A percentile compares a stretch with the other conserved stretches of the same genome.
Conservation (phyloP, 2,329 filamentous ascomycete species). For the Phaeosphaeriaceae sp. region DNA sequence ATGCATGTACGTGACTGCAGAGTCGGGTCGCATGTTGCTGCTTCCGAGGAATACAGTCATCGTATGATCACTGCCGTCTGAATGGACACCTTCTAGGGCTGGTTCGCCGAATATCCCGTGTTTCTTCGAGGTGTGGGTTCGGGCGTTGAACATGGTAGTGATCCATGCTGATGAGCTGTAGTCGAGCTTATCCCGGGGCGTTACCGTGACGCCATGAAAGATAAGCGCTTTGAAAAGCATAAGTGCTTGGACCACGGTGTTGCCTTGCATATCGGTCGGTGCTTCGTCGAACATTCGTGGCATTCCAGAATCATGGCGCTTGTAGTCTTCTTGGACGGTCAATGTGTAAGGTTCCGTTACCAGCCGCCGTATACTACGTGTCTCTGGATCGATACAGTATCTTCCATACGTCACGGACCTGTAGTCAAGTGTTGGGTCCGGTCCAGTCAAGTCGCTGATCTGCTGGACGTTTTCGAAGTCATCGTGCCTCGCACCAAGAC, state of each 20-base stretch:
- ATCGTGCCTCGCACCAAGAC: constrained; percentile 6
- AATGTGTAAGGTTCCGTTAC: constrained; percentile 3
- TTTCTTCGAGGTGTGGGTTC: constrained; percentile 3
- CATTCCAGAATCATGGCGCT: constrained; percentile 6
- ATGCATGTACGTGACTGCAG: constrained; percentile 8
- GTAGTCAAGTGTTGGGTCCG: constrained; percentile 7
- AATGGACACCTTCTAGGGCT: constrained; percentile 7
- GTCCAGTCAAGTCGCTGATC: constrained; percentile 7
- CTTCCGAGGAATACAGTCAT: constrained; percentile 7
- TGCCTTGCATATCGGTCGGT: constrained; percentile 7
- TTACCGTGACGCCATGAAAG: constrained; percentile 2
- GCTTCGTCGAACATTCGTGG: constrained; percentile 7
- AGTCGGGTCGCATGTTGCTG: constrained; percentile 4
- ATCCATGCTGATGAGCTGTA: constrained; percentile 5
- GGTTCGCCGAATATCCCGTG: constrained; percentile 7
- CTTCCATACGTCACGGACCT: constrained; percentile 6
- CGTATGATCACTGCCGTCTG: constrained; percentile 3
- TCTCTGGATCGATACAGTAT: constrained; percentile 9
- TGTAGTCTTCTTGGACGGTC: constrained; percentile 8
- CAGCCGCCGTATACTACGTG: constrained; percentile 4
- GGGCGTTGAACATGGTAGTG: constrained; percentile 8
- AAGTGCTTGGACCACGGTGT: constrained; percentile 6
- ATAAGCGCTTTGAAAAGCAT: constrained; percentile 8
- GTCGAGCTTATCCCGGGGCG: constrained; percentile 3
- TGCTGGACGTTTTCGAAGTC: constrained; percentile 5